These are phyloP conservation scores for Brassica napus DNA, from an alignment of 345 rosid species.

Conservation along the genomic window Da-Ae NC_063442.1:27580501-27581000, in stretches of 20 bases:
- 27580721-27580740: neutral
- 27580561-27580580: conserved; percentile 86
- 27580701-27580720: neutral
- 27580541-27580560: conserved; percentile 88
- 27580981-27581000: too few species aligned
- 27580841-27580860: conserved; percentile 99
- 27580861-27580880: conserved; percentile 96
- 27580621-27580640: conserved; percentile 44
- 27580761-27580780: neutral
- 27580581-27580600: conserved; percentile 89
- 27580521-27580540: conserved; percentile 70
- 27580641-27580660: neutral
- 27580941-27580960: too few species aligned
- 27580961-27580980: too few species aligned
- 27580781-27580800: neutral
- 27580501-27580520: neutral
- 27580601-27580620: conserved; percentile 92
- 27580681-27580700: neutral
- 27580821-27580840: conserved; percentile 58
- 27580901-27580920: neutral
- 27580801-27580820: neutral
- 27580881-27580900: conserved; percentile 59
- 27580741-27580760: neutral
- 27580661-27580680: neutral
- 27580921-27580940: neutral